Conservation (phyloP, 805 yeast genomes). For the Candida pini region DNA sequence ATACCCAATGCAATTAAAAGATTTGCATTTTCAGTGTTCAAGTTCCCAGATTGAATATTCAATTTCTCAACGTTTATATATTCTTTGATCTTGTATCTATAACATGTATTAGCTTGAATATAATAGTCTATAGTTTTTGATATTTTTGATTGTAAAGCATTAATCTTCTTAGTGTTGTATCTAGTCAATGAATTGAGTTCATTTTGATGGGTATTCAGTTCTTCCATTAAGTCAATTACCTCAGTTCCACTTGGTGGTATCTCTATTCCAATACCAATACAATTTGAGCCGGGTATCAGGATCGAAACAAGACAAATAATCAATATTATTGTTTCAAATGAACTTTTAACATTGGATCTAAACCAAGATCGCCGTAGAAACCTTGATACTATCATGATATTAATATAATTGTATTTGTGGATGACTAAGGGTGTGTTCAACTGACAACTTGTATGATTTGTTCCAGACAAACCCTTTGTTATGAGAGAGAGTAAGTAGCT, state of each 20-base stretch:
- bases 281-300: no score
- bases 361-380: no score
- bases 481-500: no score
- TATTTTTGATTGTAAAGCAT: slow-evolving; percentile 6
- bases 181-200: slow-evolving; percentile 4
- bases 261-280: slow-evolving; percentile 29
- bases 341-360: no score
- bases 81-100: slow-evolving; percentile 11
- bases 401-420: no score
- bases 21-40: slow-evolving; percentile 3
- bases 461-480: no score
- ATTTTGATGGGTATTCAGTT: slow-evolving; percentile 8
- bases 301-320: no score
- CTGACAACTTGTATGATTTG: no score
- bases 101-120: slow-evolving; percentile 13
- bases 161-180: slow-evolving; percentile 5
- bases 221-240: slow-evolving; percentile 8
- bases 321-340: no score
- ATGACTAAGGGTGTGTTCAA: no score
- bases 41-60: slow-evolving; percentile 1
- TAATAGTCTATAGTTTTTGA: slow-evolving; percentile 6
- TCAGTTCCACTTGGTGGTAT: slow-evolving; percentile 9
- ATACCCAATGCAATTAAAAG: slow-evolving; percentile 20
- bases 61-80: slow-evolving; percentile 6
- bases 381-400: no score